A percentile compares a stretch with the other conserved stretches of the same genome.
Conservation (phyloP, 805 yeast species). For the Candida cerambycidarum region DNA sequence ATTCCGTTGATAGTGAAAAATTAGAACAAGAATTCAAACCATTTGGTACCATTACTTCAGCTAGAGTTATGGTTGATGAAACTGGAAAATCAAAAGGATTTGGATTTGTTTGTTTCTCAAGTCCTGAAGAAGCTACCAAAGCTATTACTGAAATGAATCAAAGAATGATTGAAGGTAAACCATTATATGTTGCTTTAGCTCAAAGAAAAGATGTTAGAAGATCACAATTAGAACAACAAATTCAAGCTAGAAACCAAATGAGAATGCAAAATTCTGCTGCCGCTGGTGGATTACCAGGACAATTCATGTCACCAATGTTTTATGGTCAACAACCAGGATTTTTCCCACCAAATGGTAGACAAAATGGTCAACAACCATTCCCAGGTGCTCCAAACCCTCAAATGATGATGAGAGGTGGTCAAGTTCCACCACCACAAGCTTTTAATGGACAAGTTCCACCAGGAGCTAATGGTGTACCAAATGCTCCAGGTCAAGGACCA, state of each 20-base stretch:
- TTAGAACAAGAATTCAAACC: conserved; percentile 90
- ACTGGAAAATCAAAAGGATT: conserved; percentile 95
- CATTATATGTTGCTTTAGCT: conserved; percentile 96
- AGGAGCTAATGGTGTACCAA: conserved; percentile 32
- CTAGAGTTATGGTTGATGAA: conserved; percentile 94
- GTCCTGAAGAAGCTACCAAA: conserved; percentile 98
- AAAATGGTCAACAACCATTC: conserved; percentile 58
- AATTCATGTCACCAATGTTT: conserved; percentile 83
- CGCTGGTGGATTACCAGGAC: conserved; percentile 75
- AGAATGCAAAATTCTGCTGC: conserved; percentile 97
- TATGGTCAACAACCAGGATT: conserved; percentile 83
- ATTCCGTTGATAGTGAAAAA: conserved; percentile 85
- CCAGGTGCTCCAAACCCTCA: conserved; percentile 84
- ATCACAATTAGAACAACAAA: conserved; percentile 94
- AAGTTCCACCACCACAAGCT: conserved; percentile 62
- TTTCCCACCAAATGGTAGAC: conserved; percentile 82
- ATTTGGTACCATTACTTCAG: conserved; percentile 93
- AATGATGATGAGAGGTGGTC: conserved; percentile 65
- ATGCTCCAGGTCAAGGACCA: conserved; percentile 43
- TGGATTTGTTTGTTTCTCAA: conserved; percentile 96
- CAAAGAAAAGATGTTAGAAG: conserved; percentile 98
- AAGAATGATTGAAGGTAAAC: conserved; percentile 92
- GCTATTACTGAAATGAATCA: conserved; percentile 99
- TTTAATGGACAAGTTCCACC: conserved; percentile 16
- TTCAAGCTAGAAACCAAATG: conserved; percentile 97